Conservation (phyloP, 805 yeast species). For the Kazachstania kunashirensis region DNA sequence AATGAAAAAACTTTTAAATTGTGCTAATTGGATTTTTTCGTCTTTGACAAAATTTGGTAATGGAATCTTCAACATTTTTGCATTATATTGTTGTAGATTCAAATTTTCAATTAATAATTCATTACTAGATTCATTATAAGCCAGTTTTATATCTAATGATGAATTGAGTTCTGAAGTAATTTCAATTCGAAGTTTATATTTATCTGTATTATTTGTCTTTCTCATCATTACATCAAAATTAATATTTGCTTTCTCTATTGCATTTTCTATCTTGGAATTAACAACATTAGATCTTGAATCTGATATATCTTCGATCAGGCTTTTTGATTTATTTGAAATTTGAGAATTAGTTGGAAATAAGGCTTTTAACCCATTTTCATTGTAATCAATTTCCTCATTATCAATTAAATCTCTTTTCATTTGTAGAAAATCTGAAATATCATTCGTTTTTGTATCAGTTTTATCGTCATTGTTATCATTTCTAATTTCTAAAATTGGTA, state of each 20-base stretch:
- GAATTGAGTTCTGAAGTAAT: constrained; percentile 28
- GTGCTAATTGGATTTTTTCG: constrained; percentile 7
- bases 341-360: constrained; percentile 16
- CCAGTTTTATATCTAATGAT: constrained; percentile 30
- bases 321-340: constrained; percentile 20
- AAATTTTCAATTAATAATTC: constrained; percentile 28
- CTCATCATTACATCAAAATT: constrained; percentile 26
- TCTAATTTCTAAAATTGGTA: constrained; percentile 33
- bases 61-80: constrained; percentile 29
- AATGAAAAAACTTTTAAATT: constrained; percentile 25
- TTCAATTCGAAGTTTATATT: constrained; percentile 31
- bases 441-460: constrained; percentile 19
- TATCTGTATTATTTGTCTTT: constrained; percentile 21
- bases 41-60: constrained; percentile 28
- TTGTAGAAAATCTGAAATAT: constrained; percentile 12
- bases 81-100: constrained; percentile 18
- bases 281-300: neutral
- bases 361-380: constrained; percentile 17
- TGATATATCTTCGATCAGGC: constrained; percentile 45
- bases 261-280: neutral
- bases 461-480: constrained; percentile 36
- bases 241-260: constrained; percentile 10
- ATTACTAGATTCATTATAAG: constrained; percentile 22
- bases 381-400: constrained; percentile 30
- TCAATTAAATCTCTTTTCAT: constrained; percentile 15